Percentiles rank a stretch among this genome's conserved stretches.
phyloP scores from a whole-genome alignment of 164 flowering plant genomes.

The Vitis vinifera region ASM3070453v1 NC_081819.1:21993501-21994000 shows the following conservation, averaged over 20 bases:
- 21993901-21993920: conserved; percentile 18
- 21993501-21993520: conserved; percentile 44
- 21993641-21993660: conserved; percentile 9
- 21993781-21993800: conserved; percentile 19
- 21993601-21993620: conserved; percentile 39
- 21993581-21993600: conserved; percentile 60
- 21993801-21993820: background rate
- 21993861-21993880: conserved; percentile 36
- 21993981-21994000: conserved; percentile 43
- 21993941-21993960: too few relatives aligned
- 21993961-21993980: background rate
- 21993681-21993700: conserved; percentile 73
- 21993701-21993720: conserved; percentile 33
- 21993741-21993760: conserved; percentile 28
- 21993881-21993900: conserved; percentile 32
- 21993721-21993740: conserved; percentile 28
- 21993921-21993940: too few relatives aligned
- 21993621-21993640: conserved; percentile 49
- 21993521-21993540: conserved; percentile 61
- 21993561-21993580: conserved; percentile 72
- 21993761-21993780: conserved; percentile 19
- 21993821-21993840: conserved; percentile 4
- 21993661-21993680: conserved; percentile 61
- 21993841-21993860: conserved; percentile 28
- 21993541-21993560: conserved; percentile 54